phyloP scores from a whole-genome alignment of 768 basidiomycete species.

The Psilocybe sp. region DNA sequence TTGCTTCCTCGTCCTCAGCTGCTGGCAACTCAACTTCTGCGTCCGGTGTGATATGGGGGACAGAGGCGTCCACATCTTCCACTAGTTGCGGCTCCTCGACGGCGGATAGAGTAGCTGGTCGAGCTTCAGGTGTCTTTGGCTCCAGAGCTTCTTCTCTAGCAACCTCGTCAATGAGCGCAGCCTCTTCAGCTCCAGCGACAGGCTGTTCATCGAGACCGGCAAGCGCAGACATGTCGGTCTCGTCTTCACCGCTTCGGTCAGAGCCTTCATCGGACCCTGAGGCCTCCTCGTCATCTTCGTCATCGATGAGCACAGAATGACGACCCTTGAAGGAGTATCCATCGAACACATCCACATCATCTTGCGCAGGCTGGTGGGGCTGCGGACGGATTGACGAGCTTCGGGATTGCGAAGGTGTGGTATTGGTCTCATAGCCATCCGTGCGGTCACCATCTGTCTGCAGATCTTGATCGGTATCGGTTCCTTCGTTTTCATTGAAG shows the following conservation, averaged over 20 bases:
- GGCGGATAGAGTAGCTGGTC: constrained; percentile 32
- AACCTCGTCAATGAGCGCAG: constrained; percentile 18
- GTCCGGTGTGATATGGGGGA: constrained; percentile 2
- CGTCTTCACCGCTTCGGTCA: constrained; percentile 42
- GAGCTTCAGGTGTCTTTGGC: constrained; percentile 77
- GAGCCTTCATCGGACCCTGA: constrained; percentile 42
- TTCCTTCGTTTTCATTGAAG: constrained; percentile 55
- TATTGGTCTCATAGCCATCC: constrained; percentile 72
- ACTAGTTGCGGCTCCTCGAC: constrained; percentile 6
- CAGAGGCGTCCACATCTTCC: background rate
- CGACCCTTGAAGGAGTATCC: constrained; percentile 93
- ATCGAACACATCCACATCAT: constrained; percentile 79
- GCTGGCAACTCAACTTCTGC: background rate
- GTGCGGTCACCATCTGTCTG: constrained; percentile 70
- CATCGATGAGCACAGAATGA: constrained; percentile 75
- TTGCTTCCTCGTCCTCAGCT: background rate
- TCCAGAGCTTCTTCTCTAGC: constrained; percentile 42
- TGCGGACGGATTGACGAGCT: constrained; percentile 63
- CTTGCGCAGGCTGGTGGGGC: constrained; percentile 29
- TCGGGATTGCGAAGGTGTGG: constrained; percentile 79
- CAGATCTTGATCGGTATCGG: constrained; percentile 69
- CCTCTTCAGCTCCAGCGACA: constrained; percentile 13
- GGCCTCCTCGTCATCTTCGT: constrained; percentile 59
- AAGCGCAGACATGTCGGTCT: constrained; percentile 23
- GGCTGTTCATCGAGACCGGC: constrained; percentile 15